These are phyloP conservation scores for Crithidia acanthocephali DNA, from an alignment of 208 protist genomes.

Conservation along the genomic window DNA sequence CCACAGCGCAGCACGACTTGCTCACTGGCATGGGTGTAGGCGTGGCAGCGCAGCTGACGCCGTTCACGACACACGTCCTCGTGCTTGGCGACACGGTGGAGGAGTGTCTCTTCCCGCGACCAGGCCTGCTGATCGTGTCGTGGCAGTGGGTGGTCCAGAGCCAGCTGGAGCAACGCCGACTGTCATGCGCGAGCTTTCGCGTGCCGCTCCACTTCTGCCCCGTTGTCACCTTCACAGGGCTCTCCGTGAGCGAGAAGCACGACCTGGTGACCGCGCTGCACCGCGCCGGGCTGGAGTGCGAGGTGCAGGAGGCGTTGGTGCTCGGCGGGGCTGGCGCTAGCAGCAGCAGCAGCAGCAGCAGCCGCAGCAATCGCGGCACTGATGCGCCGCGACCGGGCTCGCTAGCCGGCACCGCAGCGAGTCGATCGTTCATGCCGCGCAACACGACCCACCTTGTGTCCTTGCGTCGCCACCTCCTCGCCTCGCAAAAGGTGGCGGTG, in stretches of 20 bases:
- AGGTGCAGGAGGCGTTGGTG: slow-evolving; percentile 51
- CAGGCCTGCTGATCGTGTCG: slow-evolving; percentile 64
- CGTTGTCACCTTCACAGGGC: slow-evolving; percentile 54
- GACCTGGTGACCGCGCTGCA: slow-evolving; percentile 34
- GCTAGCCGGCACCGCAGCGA: no score
- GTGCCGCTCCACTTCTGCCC: slow-evolving; percentile 41
- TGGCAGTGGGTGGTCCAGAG: slow-evolving; percentile 58
- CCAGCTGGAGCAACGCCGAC: slow-evolving; percentile 32
- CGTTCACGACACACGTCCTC: slow-evolving; percentile 62
- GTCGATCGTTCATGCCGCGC: slow-evolving; percentile 3
- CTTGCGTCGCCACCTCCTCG: slow-evolving; percentile 16
- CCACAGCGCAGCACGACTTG: slow-evolving; percentile 22
- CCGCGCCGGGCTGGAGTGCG: slow-evolving; percentile 30
- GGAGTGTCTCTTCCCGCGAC: slow-evolving; percentile 52
- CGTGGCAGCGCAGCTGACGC: slow-evolving; percentile 18
- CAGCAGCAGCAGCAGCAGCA: no score
- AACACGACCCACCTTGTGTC: slow-evolving; percentile 69
- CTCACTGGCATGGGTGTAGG: slow-evolving; percentile 27
- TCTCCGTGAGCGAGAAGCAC: slow-evolving; percentile 37
- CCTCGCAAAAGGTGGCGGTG: slow-evolving; percentile 42
- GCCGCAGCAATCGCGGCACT: no score
- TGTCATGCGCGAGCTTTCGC: slow-evolving; percentile 47
- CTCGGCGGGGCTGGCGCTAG: slow-evolving; percentile 18
- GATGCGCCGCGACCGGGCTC: not conserved
- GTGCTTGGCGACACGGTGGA: slow-evolving; percentile 25